phyloP scores from a whole-genome alignment of 2,329 filamentous ascomycete species.

The Drechslerella coelobrocha region DNA sequence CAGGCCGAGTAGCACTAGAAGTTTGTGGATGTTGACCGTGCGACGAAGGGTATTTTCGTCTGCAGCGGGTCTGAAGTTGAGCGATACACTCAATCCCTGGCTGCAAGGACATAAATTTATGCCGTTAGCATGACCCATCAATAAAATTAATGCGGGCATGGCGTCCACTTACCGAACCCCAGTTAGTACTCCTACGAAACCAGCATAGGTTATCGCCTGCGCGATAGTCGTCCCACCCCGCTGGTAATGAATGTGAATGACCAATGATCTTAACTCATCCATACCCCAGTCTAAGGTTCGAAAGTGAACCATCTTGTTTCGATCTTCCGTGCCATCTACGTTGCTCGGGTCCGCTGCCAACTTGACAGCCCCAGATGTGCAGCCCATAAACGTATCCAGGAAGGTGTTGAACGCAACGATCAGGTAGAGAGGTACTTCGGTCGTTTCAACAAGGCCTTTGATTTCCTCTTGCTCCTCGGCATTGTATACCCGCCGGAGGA shows the following conservation, averaged over 20 bases:
- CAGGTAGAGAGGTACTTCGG: conserved; percentile 66
- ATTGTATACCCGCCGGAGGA: conserved; percentile 63
- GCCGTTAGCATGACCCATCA: neutral
- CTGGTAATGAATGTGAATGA: conserved; percentile 59
- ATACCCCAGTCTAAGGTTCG: conserved; percentile 63
- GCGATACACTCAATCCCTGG: conserved; percentile 60
- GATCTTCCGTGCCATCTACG: conserved; percentile 28
- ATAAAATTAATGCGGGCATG: conserved; percentile 1
- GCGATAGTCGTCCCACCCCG: conserved; percentile 59
- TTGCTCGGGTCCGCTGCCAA: conserved; percentile 52
- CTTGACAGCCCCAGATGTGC: conserved; percentile 66
- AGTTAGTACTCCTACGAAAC: conserved; percentile 64
- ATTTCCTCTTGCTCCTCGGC: conserved; percentile 69
- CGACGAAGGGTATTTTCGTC: conserved; percentile 57
- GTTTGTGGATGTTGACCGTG: conserved; percentile 62
- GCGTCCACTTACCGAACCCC: conserved; percentile 59
- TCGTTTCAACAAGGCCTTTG: conserved; percentile 64
- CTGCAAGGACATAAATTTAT: conserved; percentile 51
- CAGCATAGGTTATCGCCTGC: conserved; percentile 63
- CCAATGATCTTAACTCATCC: conserved; percentile 59
- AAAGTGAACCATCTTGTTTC: conserved; percentile 63
- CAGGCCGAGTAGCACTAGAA: conserved; percentile 65
- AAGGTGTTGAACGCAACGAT: conserved; percentile 70
- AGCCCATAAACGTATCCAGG: conserved; percentile 70
- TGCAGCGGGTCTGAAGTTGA: conserved; percentile 64